phyloP scores from a whole-genome alignment of 257 asterid species.

The Solanum sejunctum region DNA sequence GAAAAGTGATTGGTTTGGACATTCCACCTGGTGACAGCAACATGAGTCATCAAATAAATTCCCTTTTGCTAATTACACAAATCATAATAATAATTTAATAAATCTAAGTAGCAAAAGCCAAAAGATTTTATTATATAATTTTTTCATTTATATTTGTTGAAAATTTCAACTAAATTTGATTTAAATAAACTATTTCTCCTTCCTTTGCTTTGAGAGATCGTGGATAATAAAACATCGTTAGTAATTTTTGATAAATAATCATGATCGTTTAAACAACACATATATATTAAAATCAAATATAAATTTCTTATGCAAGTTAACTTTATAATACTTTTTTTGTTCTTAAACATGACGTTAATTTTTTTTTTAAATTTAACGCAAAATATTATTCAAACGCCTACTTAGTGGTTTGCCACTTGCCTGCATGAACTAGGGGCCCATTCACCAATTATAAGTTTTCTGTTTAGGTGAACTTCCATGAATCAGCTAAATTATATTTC shows the following conservation, averaged over 20 bases:
- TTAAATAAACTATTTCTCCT: neutral
- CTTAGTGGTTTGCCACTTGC: constrained; percentile 7
- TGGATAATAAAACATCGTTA: neutral
- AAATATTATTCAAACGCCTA: neutral
- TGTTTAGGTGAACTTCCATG: constrained; percentile 13
- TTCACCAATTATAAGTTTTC: constrained; percentile 21
- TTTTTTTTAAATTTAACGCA: neutral
- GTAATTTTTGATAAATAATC: neutral
- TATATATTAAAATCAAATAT: neutral
- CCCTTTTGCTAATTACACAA: neutral
- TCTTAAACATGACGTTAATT: neutral
- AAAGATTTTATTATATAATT: too few species aligned
- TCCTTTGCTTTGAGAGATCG: neutral
- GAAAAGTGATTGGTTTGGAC: constrained; percentile 30
- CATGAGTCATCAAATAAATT: constrained; percentile 1
- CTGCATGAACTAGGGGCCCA: constrained; percentile 14
- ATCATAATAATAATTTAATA: neutral
- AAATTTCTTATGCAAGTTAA: neutral
- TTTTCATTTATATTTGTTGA: neutral
- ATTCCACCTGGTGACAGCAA: constrained; percentile 39
- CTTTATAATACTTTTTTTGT: neutral
- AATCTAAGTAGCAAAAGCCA: too few species aligned
- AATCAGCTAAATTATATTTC: constrained; percentile 32
- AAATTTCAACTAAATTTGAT: neutral
- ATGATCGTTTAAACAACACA: neutral